A percentile compares a stretch with the other conserved stretches of the same genome.
Conservation (phyloP, 2,329 filamentous ascomycete species). For the Trichoderma sp. region DNA sequence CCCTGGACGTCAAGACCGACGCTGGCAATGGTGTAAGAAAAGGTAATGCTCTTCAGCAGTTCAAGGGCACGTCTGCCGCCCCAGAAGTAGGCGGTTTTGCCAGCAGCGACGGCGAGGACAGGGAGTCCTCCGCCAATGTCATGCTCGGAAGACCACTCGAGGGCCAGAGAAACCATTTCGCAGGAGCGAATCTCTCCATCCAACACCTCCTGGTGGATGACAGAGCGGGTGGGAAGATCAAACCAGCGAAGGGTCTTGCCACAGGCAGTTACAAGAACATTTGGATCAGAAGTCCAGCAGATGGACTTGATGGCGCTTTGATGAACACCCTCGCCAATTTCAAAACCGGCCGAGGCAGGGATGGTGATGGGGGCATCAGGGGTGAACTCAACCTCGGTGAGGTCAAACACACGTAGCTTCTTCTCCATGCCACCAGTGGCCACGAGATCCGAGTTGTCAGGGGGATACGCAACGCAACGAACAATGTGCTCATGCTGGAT, state of each 20-base stretch:
- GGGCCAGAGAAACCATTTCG: slow-evolving; percentile 76
- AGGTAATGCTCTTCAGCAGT: slow-evolving; percentile 76
- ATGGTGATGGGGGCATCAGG: slow-evolving; percentile 51
- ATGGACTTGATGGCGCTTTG: slow-evolving; percentile 92
- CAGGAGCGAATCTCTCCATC: slow-evolving; percentile 89
- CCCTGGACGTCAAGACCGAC: slow-evolving; percentile 84
- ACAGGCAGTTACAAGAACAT: slow-evolving; percentile 86
- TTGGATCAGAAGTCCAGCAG: slow-evolving; percentile 88
- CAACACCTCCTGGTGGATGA: slow-evolving; percentile 76
- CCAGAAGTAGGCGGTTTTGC: slow-evolving; percentile 93
- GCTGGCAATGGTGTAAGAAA: slow-evolving; percentile 85
- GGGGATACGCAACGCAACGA: slow-evolving; percentile 86
- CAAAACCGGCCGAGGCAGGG: slow-evolving; percentile 69
- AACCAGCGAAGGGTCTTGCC: slow-evolving; percentile 96
- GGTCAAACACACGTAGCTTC: slow-evolving; percentile 91
- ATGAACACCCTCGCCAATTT: slow-evolving; percentile 85
- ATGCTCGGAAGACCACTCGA: slow-evolving; percentile 58
- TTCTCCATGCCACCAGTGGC: slow-evolving; percentile 96
- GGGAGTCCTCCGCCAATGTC: slow-evolving; percentile 70
- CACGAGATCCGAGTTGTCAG: slow-evolving; percentile 78
- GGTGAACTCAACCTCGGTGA: slow-evolving; percentile 61
- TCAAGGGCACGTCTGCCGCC: slow-evolving; percentile 71
- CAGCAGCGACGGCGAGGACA: slow-evolving; percentile 88
- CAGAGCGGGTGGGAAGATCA: slow-evolving; percentile 76
- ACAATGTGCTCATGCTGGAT: slow-evolving; percentile 95